phyloP scores from a whole-genome alignment of 192 early-diverging fungal species.

The Podochytrium sp. region DNA sequence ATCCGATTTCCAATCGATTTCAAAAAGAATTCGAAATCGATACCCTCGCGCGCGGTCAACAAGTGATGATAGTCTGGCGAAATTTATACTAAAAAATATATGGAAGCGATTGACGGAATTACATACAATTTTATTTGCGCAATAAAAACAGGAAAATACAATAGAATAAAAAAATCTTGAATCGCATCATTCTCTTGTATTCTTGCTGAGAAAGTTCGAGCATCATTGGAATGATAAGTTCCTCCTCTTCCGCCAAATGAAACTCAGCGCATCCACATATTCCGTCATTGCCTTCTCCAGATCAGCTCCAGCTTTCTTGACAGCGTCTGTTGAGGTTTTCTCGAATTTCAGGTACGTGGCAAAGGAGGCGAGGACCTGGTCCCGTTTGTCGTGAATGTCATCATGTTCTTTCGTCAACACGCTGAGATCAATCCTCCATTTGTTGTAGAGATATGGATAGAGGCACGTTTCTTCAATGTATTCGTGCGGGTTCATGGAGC shows the following conservation, averaged over 20 bases:
- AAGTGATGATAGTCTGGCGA: too few relatives aligned
- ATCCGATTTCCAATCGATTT: too few relatives aligned
- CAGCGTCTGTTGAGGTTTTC: neutral
- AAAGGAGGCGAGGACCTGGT: conserved; percentile 1
- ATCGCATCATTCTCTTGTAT: neutral
- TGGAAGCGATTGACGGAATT: too few relatives aligned
- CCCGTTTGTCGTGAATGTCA: neutral
- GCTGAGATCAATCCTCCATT: neutral
- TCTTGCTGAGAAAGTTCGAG: neutral
- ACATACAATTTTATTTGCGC: too few relatives aligned
- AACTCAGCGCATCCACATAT: neutral
- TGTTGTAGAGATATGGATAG: neutral
- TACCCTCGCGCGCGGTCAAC: too few relatives aligned
- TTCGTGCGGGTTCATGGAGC: conserved; percentile 2
- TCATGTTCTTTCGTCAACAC: conserved; percentile 1
- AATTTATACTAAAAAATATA: too few relatives aligned
- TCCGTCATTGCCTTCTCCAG: conserved; percentile 2
- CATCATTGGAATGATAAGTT: conserved; percentile 9
- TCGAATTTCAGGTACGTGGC: neutral
- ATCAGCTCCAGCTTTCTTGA: neutral
- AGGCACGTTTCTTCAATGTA: neutral
- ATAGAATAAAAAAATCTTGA: too few relatives aligned
- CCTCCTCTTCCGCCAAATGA: conserved; percentile 24
- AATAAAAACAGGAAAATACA: too few relatives aligned
- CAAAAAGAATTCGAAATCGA: too few relatives aligned